phyloP scores from a whole-genome alignment of 2,329 filamentous ascomycete species.

The Aspergillus viridinutans region DNA sequence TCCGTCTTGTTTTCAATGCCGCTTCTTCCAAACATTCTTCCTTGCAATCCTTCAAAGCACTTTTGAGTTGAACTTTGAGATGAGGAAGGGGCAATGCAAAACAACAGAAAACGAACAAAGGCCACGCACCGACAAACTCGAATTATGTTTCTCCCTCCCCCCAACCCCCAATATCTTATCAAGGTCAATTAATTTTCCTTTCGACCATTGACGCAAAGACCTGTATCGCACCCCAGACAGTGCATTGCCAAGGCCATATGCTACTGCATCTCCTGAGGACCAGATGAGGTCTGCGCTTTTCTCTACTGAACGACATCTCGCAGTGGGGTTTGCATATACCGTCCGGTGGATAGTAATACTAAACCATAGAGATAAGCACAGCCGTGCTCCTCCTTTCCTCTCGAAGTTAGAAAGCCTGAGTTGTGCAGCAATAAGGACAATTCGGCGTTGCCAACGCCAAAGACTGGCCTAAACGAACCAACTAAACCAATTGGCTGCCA shows the following conservation, averaged over 20 bases:
- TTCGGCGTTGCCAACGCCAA: not conserved
- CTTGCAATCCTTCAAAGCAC: no score
- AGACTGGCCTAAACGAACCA: not conserved
- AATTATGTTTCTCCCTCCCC: not conserved
- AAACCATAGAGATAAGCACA: not conserved
- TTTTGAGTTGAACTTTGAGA: not conserved
- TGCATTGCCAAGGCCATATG: slow-evolving; percentile 13
- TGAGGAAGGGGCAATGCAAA: not conserved
- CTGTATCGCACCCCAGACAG: slow-evolving; percentile 2
- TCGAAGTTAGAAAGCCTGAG: not conserved
- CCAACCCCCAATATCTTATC: slow-evolving; percentile 1
- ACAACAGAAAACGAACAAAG: not conserved
- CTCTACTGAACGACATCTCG: not conserved
- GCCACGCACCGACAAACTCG: not conserved
- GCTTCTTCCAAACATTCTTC: not conserved
- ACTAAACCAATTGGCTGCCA: not conserved
- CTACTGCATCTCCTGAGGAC: slow-evolving; percentile 9
- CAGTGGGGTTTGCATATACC: not conserved
- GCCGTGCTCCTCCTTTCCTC: not conserved
- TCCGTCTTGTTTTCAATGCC: not conserved
- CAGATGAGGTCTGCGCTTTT: slow-evolving; percentile 14
- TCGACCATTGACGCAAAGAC: slow-evolving; percentile 10
- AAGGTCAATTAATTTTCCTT: not conserved
- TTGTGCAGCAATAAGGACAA: not conserved
- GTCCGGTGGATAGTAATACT: not conserved